Evolutionary conservation across 768 basidiomycete genomes (phyloP), one percentile per base, ranked within the genome.

Genomic region (Mycena floridula): DNA sequence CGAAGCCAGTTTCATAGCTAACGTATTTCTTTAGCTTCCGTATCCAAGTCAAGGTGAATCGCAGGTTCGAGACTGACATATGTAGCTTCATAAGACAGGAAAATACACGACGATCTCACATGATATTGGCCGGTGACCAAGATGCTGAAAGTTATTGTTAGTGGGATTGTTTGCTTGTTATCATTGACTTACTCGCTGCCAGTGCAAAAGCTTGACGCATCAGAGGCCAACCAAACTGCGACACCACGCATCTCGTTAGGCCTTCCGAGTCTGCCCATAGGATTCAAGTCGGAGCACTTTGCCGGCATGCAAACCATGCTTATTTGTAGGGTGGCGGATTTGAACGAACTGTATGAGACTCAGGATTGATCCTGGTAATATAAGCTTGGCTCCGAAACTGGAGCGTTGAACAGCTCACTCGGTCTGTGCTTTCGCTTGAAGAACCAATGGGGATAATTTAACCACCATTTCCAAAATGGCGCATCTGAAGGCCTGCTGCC

Each of bases 41-140:
- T 78, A 20, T 94, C 95, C n/a, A 85, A 81, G 59, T 86, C 84
- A 98, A 98, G 59, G 69, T 76, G 3, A 87, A 87, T 47, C 76
- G 95, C 20, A 72, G 89, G 2, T 70, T 97, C 45, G 96, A 94
- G 63, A 89, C 84, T 15, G 85, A 85, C 36, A 87, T 97, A n/a
- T n/a, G n/a, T n/a, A n/a, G n/a, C n/a, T n/a, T n/a, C n/a, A n/a
- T n/a, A n/a, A n/a, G n/a, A n/a, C n/a, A n/a, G n/a, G n/a, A n/a
- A n/a, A n/a, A n/a, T n/a, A n/a, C n/a, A n/a, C n/a, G n/a, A n/a
- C n/a, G n/a, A 24, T 16, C 3, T 39, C 30, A 82, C 80, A 55
- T 78, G 77, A 50, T 82, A 79, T 18, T 80, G 80, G 24, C 81
- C 81, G 50, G 65, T 75, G 36, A 81, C 79, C 21, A 81, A 54